phyloP scores from a whole-genome alignment of 345 rosid genomes.

The Lumnitzera littorea region DNA sequence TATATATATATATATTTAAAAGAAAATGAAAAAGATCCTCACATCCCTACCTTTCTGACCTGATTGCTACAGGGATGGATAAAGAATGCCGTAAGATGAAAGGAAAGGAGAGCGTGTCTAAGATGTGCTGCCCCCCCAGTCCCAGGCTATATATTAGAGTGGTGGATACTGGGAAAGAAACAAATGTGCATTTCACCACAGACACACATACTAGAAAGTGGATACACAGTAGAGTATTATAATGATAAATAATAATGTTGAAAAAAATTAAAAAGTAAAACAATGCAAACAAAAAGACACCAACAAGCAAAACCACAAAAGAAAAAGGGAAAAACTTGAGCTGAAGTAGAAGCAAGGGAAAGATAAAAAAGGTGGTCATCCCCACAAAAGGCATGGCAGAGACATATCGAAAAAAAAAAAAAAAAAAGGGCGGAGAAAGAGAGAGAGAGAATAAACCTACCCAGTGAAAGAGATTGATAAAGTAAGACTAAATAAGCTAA shows the following conservation, averaged over 20 bases:
- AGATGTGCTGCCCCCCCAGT: slow-evolving; percentile 21
- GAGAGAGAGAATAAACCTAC: slow-evolving; percentile 4
- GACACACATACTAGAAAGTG: not conserved
- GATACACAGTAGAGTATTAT: not conserved
- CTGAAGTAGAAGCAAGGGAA: not conserved
- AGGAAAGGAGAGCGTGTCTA: slow-evolving; percentile 50
- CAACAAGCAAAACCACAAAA: slow-evolving; percentile 16
- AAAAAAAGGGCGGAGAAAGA: not conserved
- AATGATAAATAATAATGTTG: not conserved
- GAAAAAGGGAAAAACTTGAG: not conserved
- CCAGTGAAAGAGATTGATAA: slow-evolving; percentile 13
- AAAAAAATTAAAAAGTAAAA: not conserved
- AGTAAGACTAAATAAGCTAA: slow-evolving; percentile 1
- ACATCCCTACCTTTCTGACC: slow-evolving; percentile 9
- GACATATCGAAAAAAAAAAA: not conserved
- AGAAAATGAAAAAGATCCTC: slow-evolving; percentile 2
- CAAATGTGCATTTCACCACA: slow-evolving; percentile 6
- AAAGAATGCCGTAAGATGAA: slow-evolving; percentile 72
- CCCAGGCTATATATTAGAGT: slow-evolving; percentile 34
- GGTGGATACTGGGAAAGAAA: slow-evolving; percentile 9
- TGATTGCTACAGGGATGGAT: slow-evolving; percentile 49
- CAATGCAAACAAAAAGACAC: slow-evolving; percentile 20
- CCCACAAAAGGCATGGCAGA: slow-evolving; percentile 5
- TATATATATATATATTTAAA: not conserved
- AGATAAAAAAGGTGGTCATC: slow-evolving; percentile 5